Evolutionary conservation across 192 early-diverging fungal species (phyloP).

Genomic region (Coemansia sp.): DNA sequence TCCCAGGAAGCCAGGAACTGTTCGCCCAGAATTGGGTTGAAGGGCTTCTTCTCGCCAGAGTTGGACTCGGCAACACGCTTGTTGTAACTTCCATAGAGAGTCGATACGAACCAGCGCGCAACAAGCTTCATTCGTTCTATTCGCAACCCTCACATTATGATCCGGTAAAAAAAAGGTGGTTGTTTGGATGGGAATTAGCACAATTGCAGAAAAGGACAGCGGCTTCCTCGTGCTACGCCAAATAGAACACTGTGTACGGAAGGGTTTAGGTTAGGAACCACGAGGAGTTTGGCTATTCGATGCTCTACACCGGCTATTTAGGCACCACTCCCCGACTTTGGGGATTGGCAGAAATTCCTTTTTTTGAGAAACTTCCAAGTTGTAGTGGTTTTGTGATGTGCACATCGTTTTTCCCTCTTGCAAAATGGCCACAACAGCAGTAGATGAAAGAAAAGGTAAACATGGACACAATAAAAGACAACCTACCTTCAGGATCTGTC

Average conservation of each 20-base stretch:
- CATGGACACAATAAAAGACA: neutral
- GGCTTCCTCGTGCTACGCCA: neutral
- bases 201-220: neutral
- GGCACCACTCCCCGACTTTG: neutral
- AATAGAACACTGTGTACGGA: neutral
- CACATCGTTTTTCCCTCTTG: neutral
- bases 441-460: neutral
- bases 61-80: slow-evolving; percentile 69
- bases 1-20: slow-evolving; percentile 67
- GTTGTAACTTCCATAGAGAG: slow-evolving; percentile 77
- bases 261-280: neutral
- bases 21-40: slow-evolving; percentile 72
- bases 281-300: neutral
- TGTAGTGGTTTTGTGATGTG: neutral
- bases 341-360: too few relatives aligned
- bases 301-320: neutral
- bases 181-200: neutral
- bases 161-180: neutral
- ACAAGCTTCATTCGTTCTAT: slow-evolving; percentile 69
- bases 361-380: too few relatives aligned
- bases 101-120: slow-evolving; percentile 78
- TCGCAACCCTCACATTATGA: neutral
- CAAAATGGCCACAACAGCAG: neutral
- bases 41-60: slow-evolving; percentile 75
- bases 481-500: slow-evolving; percentile 51